Conservation (phyloP, 306 rosid species). For the Urtica urens region DNA sequence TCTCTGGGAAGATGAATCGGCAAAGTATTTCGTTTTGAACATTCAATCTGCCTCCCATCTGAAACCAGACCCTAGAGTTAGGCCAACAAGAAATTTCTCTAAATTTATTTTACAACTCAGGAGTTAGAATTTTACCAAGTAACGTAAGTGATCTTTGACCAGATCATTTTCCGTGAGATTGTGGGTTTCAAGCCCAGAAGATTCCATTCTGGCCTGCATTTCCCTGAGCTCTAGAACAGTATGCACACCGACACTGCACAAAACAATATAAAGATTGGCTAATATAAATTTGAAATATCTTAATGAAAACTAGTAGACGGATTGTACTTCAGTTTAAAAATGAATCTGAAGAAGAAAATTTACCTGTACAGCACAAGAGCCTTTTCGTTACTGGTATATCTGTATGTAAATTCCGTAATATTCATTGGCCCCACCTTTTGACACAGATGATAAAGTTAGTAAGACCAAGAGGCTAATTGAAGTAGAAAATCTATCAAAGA, state of each 20-base stretch:
- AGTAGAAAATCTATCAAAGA: no score
- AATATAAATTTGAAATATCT: not conserved
- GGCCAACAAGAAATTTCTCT: not conserved
- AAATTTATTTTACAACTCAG: not conserved
- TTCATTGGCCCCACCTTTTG: conserved; percentile 69
- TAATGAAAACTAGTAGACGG: not conserved
- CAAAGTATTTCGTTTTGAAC: conserved; percentile 73
- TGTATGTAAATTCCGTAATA: conserved; percentile 84
- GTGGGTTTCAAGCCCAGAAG: conserved; percentile 48
- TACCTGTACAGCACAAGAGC: conserved; percentile 87
- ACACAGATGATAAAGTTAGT: conserved; percentile 14
- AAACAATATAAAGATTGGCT: conserved; percentile 8
- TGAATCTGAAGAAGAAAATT: conserved; percentile 5
- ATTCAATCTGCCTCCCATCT: conserved; percentile 75
- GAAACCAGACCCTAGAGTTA: conserved; percentile 17
- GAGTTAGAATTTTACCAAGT: conserved; percentile 55
- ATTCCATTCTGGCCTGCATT: conserved; percentile 47
- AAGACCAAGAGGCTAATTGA: conserved; percentile 4
- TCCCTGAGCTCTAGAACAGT: conserved; percentile 51
- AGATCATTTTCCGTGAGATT: conserved; percentile 71
- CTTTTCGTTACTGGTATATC: conserved; percentile 42
- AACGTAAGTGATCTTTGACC: conserved; percentile 87
- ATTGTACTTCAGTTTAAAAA: not conserved
- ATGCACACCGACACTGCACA: conserved; percentile 78
- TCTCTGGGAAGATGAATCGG: conserved; percentile 80